Evolutionary conservation across 2,329 filamentous ascomycete species (phyloP).

Genomic region (Aspergillus melleus): DNA sequence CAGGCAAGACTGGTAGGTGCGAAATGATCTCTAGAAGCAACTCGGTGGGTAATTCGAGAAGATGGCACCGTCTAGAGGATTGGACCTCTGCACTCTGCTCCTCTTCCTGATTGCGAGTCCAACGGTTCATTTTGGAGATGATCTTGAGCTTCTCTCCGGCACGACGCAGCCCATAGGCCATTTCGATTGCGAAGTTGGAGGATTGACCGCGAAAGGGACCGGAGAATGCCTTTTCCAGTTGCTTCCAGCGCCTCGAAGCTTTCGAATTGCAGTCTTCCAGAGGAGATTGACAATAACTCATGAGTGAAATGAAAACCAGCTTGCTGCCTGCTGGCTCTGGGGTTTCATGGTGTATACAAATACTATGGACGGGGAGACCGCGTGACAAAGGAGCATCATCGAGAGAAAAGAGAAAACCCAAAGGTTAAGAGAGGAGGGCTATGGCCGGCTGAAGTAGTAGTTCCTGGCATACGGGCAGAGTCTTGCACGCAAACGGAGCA

Average conservation of each 20-base stretch:
- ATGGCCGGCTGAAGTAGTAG: conserved; percentile 34
- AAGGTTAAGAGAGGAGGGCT: conserved; percentile 14
- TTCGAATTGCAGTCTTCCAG: conserved; percentile 10
- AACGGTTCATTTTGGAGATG: conserved; percentile 30
- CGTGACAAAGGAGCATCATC: conserved; percentile 24
- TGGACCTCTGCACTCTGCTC: conserved; percentile 16
- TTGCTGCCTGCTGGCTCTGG: conserved; percentile 14
- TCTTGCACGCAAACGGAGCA: conserved; percentile 28
- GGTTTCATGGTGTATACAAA: conserved; percentile 28
- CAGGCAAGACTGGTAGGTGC: conserved; percentile 34
- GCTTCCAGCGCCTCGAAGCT: conserved; percentile 11
- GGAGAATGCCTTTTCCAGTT: not conserved
- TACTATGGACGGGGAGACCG: conserved; percentile 20
- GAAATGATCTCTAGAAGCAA: conserved; percentile 39
- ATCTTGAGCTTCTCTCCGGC: conserved; percentile 31
- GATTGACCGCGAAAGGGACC: conserved; percentile 18
- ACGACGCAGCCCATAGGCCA: conserved; percentile 31
- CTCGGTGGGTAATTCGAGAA: conserved; percentile 41
- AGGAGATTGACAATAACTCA: conserved; percentile 14
- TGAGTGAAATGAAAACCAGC: conserved; percentile 15
- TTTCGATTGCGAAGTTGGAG: conserved; percentile 17
- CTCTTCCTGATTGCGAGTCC: conserved; percentile 21
- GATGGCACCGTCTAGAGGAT: conserved; percentile 26
- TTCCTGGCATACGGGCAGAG: conserved; percentile 10
- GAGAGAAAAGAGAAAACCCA: not conserved